Evolutionary conservation across 2,329 filamentous ascomycete species (phyloP).

Genomic region (Rutstroemia sp.): DNA sequence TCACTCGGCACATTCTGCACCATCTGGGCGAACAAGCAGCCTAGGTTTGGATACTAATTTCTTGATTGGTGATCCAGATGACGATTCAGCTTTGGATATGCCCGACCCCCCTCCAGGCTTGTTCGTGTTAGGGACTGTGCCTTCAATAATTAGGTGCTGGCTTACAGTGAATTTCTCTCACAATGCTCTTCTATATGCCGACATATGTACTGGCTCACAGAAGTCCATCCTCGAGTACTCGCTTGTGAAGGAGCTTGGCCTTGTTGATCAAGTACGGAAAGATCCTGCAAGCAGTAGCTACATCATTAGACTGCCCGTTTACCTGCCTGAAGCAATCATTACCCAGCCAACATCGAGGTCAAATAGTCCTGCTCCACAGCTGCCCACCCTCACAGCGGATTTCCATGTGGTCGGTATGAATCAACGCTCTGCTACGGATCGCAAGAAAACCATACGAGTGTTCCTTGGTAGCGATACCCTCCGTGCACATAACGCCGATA

Average conservation of each 20-base stretch:
- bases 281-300: constrained; percentile 54
- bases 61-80: constrained; percentile 52
- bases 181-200: constrained; percentile 80
- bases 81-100: constrained; percentile 63
- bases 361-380: constrained; percentile 64
- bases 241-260: constrained; percentile 66
- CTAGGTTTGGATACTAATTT: constrained; percentile 73
- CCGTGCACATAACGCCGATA: constrained; percentile 77
- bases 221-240: constrained; percentile 73
- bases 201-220: constrained; percentile 86
- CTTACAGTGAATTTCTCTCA: constrained; percentile 86
- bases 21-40: constrained; percentile 78
- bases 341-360: constrained; percentile 68
- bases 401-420: constrained; percentile 65
- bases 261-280: constrained; percentile 58
- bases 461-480: constrained; percentile 87
- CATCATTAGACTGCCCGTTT: constrained; percentile 72
- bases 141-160: constrained; percentile 94
- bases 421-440: constrained; percentile 40
- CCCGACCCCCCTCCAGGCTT: constrained; percentile 75
- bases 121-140: constrained; percentile 79
- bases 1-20: constrained; percentile 61
- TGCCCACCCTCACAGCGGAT: constrained; percentile 72
- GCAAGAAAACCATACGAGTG: constrained; percentile 65
- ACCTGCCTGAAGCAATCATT: constrained; percentile 84